Evolutionary conservation across 129 eudicot genomes (phyloP).

Genomic region (Centella asiatica): DNA sequence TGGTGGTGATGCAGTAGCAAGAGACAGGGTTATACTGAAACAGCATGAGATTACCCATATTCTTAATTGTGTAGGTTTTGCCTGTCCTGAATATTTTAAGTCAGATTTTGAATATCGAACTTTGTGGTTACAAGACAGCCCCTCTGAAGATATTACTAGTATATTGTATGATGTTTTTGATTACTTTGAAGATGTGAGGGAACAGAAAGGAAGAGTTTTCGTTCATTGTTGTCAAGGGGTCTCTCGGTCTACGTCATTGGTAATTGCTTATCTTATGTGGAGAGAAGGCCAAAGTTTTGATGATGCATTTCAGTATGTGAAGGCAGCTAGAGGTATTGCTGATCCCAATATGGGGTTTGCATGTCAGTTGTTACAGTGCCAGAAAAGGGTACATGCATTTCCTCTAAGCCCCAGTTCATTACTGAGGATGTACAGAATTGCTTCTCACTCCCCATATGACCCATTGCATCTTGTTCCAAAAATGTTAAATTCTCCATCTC

Average conservation of each 20-base stretch:
- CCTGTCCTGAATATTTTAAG: conserved; percentile 77
- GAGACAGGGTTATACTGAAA: conserved; percentile 54
- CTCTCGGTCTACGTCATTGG: conserved; percentile 87
- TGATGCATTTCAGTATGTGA: conserved; percentile 77
- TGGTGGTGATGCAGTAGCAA: conserved; percentile 77
- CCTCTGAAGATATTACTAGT: conserved; percentile 84
- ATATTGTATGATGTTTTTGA: conserved; percentile 84
- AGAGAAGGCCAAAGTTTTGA: conserved; percentile 78
- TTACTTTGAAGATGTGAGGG: conserved; percentile 83
- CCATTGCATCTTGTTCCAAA: conserved; percentile 92
- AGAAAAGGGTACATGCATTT: conserved; percentile 77
- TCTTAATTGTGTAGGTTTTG: conserved; percentile 79
- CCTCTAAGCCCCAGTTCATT: conserved; percentile 82
- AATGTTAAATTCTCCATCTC: conserved; percentile 54
- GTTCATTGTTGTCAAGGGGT: conserved; percentile 94
- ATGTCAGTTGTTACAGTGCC: conserved; percentile 76
- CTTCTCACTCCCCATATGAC: conserved; percentile 73
- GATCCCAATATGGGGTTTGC: conserved; percentile 92
- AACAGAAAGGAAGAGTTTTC: conserved; percentile 58
- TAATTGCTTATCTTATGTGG: conserved; percentile 87
- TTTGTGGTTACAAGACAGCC: conserved; percentile 82
- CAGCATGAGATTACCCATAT: conserved; percentile 71
- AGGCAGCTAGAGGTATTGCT: conserved; percentile 72
- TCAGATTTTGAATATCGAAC: conserved; percentile 60
- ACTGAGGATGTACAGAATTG: conserved; percentile 61